Conservation (phyloP, 2,329 filamentous ascomycete genomes). For the Colletotrichum chrysophilum region DNA sequence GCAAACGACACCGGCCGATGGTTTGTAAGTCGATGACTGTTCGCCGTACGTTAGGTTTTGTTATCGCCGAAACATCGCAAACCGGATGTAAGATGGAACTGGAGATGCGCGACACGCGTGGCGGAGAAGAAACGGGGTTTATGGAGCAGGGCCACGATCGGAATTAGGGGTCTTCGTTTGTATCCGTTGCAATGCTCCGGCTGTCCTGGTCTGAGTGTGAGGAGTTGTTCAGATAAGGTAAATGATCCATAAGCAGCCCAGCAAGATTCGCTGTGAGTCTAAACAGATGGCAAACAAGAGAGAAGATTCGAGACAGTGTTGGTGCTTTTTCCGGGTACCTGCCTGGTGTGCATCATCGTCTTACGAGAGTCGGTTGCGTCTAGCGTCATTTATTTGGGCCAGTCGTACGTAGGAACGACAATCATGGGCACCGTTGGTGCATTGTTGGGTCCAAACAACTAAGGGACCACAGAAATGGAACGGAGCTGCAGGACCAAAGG, state of each 20-base stretch:
- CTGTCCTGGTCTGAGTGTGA: neutral
- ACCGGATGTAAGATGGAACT: neutral
- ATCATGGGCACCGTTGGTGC: neutral
- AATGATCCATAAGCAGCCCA: neutral
- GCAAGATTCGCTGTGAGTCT: neutral
- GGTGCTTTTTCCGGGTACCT: neutral
- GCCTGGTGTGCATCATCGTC: constrained; percentile 9
- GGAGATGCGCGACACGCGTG: neutral
- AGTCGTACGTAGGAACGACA: neutral
- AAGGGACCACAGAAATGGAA: neutral
- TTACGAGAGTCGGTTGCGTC: constrained; percentile 10
- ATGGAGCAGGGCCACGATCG: neutral
- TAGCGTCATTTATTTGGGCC: constrained; percentile 5
- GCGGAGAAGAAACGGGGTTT: constrained; percentile 1
- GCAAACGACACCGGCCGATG: neutral
- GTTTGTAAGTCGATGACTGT: neutral
- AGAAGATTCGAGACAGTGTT: neutral
- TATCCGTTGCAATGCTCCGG: neutral
- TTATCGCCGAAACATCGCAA: neutral
- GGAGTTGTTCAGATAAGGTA: neutral
- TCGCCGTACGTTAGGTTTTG: neutral
- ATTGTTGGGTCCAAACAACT: neutral
- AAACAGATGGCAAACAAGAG: neutral
- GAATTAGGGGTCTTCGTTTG: constrained; percentile 1
- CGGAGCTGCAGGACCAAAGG: neutral